Conservation (phyloP, 192 early-diverging fungal genomes). For the Coemansia sp. region DNA sequence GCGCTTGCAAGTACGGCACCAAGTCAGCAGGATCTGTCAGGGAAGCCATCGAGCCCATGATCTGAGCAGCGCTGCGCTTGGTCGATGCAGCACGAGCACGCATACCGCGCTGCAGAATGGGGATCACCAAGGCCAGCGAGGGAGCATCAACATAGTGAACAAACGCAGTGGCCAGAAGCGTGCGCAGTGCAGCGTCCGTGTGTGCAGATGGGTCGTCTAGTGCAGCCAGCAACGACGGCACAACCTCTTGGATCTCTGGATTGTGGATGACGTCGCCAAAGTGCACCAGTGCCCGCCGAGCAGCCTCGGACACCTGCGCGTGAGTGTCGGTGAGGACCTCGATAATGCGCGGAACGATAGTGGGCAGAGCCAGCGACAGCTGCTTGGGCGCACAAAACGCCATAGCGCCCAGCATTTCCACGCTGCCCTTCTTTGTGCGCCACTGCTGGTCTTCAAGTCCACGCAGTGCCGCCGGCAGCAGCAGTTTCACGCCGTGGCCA, state of each 20-base stretch:
- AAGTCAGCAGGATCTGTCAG: slow-evolving; percentile 91
- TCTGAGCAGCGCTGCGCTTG: slow-evolving; percentile 95
- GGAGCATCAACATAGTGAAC: slow-evolving; percentile 99
- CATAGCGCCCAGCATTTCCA: slow-evolving; percentile 94
- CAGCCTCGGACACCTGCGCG: slow-evolving; percentile 82
- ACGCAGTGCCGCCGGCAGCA: slow-evolving; percentile 82
- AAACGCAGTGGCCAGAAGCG: slow-evolving; percentile 91
- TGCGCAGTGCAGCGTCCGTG: slow-evolving; percentile 76
- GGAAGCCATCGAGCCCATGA: slow-evolving; percentile 97
- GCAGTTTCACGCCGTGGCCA: slow-evolving; percentile 94
- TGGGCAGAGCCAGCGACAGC: slow-evolving; percentile 83
- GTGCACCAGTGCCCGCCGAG: slow-evolving; percentile 73
- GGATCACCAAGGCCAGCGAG: slow-evolving; percentile 90
- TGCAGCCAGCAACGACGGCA: slow-evolving; percentile 81
- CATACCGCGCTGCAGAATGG: slow-evolving; percentile 91
- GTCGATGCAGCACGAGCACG: slow-evolving; percentile 81
- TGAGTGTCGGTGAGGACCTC: slow-evolving; percentile 94
- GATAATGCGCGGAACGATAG: slow-evolving; percentile 86
- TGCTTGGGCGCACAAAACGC: slow-evolving; percentile 95
- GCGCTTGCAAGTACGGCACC: slow-evolving; percentile 76
- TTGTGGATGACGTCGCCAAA: slow-evolving; percentile 98
- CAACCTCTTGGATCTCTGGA: slow-evolving; percentile 92
- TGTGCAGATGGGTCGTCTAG: slow-evolving; percentile 85
- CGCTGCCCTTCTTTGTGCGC: slow-evolving; percentile 95
- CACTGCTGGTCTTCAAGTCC: slow-evolving; percentile 90